Percentiles rank a stretch among this genome's conserved stretches.
These are phyloP conservation scores for Gaeumannomyces sp. DNA, from an alignment of 2,329 filamentous ascomycete genomes.

Conservation along the genomic window DNA sequence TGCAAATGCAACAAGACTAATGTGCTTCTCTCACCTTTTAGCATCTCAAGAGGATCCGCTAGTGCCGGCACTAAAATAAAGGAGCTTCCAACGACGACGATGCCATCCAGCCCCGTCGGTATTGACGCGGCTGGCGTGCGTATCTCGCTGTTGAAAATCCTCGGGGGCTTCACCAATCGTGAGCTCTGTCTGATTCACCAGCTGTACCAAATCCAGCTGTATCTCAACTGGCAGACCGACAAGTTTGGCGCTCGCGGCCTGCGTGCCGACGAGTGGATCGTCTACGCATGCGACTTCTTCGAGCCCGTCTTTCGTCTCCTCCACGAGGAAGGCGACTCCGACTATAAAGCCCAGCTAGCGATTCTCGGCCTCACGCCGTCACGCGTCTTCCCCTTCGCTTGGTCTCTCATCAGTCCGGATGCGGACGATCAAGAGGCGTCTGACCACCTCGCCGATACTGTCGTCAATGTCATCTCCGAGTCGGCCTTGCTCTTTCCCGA, in stretches of 20 bases:
- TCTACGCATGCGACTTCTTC: slow-evolving; percentile 6
- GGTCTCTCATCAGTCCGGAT: background rate
- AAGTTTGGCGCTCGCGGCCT: background rate
- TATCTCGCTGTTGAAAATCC: too few species aligned
- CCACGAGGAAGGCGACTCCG: background rate
- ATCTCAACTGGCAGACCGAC: slow-evolving; percentile 1
- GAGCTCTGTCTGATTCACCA: background rate
- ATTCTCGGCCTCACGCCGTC: background rate
- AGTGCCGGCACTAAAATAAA: too few species aligned
- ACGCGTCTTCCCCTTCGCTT: background rate
- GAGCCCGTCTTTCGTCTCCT: background rate
- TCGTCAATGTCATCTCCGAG: background rate
- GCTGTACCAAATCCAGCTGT: slow-evolving; percentile 4
- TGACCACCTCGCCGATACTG: background rate
- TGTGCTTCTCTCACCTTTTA: too few species aligned
- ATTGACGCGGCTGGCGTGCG: too few species aligned
- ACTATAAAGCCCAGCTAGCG: background rate
- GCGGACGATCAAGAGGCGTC: background rate
- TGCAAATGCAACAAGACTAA: too few species aligned
- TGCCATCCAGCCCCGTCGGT: too few species aligned
- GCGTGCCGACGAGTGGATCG: slow-evolving; percentile 2
- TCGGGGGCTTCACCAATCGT: background rate
- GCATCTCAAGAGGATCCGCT: too few species aligned
- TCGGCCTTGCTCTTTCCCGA: background rate
- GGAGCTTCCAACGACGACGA: too few species aligned